phyloP scores from a whole-genome alignment of 176 grass and related monocot species.

The Juncus effusus region DNA sequence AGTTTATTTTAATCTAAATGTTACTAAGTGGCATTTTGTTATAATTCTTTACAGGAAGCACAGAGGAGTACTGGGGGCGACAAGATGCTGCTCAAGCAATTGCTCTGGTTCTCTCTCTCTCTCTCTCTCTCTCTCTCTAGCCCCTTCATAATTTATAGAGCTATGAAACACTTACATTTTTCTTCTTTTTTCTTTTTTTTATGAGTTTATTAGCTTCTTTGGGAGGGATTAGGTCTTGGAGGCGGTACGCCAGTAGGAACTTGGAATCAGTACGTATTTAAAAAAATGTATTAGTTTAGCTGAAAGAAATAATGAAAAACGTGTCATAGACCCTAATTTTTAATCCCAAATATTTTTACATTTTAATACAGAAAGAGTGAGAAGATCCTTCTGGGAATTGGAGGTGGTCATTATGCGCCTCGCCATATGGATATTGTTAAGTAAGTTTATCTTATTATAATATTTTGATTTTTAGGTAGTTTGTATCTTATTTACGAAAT shows the following conservation, averaged over 20 bases:
- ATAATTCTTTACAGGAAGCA: slow-evolving; percentile 56
- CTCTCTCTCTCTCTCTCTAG: neutral
- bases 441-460: slow-evolving; percentile 37
- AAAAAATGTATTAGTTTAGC: slow-evolving; percentile 3
- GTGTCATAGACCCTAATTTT: too few relatives aligned
- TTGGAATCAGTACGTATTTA: slow-evolving; percentile 57
- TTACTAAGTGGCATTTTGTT: neutral
- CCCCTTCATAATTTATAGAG: neutral
- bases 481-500: neutral
- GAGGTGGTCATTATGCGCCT: slow-evolving; percentile 92
- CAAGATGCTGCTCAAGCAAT: slow-evolving; percentile 92
- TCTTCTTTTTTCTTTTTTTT: slow-evolving; percentile 2
- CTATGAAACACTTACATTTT: neutral
- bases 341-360: neutral
- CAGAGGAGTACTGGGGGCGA: slow-evolving; percentile 74
- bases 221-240: slow-evolving; percentile 91
- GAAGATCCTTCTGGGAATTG: slow-evolving; percentile 84
- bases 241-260: slow-evolving; percentile 56
- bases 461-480: slow-evolving; percentile 1
- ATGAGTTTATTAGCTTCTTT: slow-evolving; percentile 47
- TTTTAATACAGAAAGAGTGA: slow-evolving; percentile 48
- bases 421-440: slow-evolving; percentile 74
- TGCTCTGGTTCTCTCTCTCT: slow-evolving; percentile 49
- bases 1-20: too few relatives aligned
- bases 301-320: neutral